A percentile compares a stretch with the other conserved stretches of the same genome.
Evolutionary conservation across 305 asterid genomes (phyloP).

Genomic region (Fraxinus sp.): DNA sequence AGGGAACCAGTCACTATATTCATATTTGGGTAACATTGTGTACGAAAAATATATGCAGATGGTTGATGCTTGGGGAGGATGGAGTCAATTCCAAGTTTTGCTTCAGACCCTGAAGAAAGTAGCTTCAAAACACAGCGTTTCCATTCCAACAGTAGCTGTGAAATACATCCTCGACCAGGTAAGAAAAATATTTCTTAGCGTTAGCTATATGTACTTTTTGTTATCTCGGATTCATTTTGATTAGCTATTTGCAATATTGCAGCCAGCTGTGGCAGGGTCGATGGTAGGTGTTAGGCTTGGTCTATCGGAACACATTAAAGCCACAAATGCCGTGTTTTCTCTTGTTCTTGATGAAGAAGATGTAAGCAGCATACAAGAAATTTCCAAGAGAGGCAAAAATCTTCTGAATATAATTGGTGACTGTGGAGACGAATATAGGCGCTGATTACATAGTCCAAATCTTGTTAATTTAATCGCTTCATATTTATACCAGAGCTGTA

Average conservation of each 20-base stretch:
- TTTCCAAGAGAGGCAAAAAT: constrained; percentile 69
- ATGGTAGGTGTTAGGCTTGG: constrained; percentile 96
- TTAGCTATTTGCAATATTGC: constrained; percentile 26
- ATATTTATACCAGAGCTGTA: constrained; percentile 1
- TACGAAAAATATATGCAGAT: constrained; percentile 46
- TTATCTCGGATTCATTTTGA: background rate
- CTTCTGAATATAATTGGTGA: constrained; percentile 73
- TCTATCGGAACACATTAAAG: constrained; percentile 74
- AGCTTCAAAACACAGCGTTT: constrained; percentile 71
- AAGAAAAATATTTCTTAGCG: background rate
- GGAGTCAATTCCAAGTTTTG: constrained; percentile 82
- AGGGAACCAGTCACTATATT: background rate
- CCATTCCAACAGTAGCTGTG: constrained; percentile 85
- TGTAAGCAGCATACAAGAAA: constrained; percentile 54
- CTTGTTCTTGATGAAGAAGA: constrained; percentile 78
- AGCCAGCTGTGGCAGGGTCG: constrained; percentile 93
- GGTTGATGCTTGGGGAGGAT: constrained; percentile 99
- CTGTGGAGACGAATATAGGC: constrained; percentile 93
- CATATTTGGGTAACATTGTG: background rate
- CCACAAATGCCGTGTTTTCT: constrained; percentile 60
- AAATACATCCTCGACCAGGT: constrained; percentile 82
- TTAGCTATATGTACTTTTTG: background rate
- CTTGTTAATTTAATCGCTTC: background rate
- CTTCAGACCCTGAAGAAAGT: constrained; percentile 65
- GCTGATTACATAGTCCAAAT: constrained; percentile 19